phyloP scores from a whole-genome alignment of 495 filamentous ascomycete species.

The Tuber indicum region DNA sequence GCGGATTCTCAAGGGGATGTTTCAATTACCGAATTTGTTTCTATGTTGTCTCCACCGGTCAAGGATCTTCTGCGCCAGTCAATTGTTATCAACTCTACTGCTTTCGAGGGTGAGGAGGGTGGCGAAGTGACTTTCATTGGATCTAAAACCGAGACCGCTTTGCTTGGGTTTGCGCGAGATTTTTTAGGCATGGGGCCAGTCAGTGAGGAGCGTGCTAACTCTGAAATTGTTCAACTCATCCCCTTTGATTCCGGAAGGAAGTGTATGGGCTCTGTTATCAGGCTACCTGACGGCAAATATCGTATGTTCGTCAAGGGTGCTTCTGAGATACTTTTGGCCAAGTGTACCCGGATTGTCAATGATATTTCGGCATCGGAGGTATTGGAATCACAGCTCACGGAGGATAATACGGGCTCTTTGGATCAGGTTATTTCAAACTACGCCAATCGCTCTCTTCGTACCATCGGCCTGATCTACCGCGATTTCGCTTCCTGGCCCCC shows the following conservation, averaged over 20 bases:
- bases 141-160: slow-evolving; percentile 69
- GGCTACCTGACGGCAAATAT: slow-evolving; percentile 58
- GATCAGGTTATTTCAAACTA: slow-evolving; percentile 56
- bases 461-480: slow-evolving; percentile 65
- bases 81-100: slow-evolving; percentile 67
- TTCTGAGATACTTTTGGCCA: slow-evolving; percentile 69
- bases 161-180: slow-evolving; percentile 59
- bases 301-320: slow-evolving; percentile 80
- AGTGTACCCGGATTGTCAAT: slow-evolving; percentile 54
- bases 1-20: slow-evolving; percentile 40
- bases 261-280: slow-evolving; percentile 78
- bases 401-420: slow-evolving; percentile 50
- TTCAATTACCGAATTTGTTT: slow-evolving; percentile 55
- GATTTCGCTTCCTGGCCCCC: slow-evolving; percentile 76
- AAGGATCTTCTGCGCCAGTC: slow-evolving; percentile 57
- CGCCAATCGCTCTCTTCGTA: slow-evolving; percentile 64
- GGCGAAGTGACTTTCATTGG: slow-evolving; percentile 58
- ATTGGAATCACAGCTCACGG: slow-evolving; percentile 45
- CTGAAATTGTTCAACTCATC: slow-evolving; percentile 61
- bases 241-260: slow-evolving; percentile 84
- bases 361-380: slow-evolving; percentile 50
- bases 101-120: slow-evolving; percentile 63
- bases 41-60: slow-evolving; percentile 50
- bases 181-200: slow-evolving; percentile 58
- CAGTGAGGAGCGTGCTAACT: slow-evolving; percentile 54